Conservation (phyloP, 2,329 filamentous ascomycete species). For the Fusarium chuoi region DNA sequence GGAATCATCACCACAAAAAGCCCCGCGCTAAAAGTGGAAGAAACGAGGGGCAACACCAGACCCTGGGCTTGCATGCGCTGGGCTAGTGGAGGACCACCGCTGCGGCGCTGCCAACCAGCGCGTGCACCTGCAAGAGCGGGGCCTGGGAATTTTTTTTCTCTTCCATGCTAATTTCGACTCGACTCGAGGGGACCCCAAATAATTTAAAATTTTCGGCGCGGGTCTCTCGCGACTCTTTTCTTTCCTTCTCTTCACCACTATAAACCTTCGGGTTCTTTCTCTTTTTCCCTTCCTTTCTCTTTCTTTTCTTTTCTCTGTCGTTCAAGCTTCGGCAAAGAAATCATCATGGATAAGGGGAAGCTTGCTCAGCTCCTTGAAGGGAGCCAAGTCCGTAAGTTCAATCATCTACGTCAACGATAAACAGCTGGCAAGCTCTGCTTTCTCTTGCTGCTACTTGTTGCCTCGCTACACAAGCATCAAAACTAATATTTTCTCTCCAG, state of each 20-base stretch:
- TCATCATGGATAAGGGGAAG: constrained; percentile 67
- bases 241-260: constrained; percentile 26
- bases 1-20: constrained; percentile 28
- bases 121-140: constrained; percentile 30
- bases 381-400: constrained; percentile 82
- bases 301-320: constrained; percentile 39
- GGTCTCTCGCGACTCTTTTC: constrained; percentile 32
- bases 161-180: constrained; percentile 30
- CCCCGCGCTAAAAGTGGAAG: constrained; percentile 37
- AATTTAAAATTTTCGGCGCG: constrained; percentile 39
- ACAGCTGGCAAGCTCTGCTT: not conserved
- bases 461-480: not conserved
- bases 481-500: constrained; percentile 57
- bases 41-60: constrained; percentile 36
- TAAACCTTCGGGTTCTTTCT: constrained; percentile 34
- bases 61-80: constrained; percentile 6
- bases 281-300: constrained; percentile 16
- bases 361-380: constrained; percentile 89
- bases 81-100: not conserved
- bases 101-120: constrained; percentile 9
- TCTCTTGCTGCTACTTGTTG: constrained; percentile 5
- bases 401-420: constrained; percentile 1
- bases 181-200: constrained; percentile 27
- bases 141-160: constrained; percentile 34
- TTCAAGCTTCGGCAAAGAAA: constrained; percentile 36